Evolutionary conservation across 2,329 filamentous ascomycete species (phyloP), one percentile per base, ranked within the genome.

Genomic region (Colletotrichum agaves): DNA sequence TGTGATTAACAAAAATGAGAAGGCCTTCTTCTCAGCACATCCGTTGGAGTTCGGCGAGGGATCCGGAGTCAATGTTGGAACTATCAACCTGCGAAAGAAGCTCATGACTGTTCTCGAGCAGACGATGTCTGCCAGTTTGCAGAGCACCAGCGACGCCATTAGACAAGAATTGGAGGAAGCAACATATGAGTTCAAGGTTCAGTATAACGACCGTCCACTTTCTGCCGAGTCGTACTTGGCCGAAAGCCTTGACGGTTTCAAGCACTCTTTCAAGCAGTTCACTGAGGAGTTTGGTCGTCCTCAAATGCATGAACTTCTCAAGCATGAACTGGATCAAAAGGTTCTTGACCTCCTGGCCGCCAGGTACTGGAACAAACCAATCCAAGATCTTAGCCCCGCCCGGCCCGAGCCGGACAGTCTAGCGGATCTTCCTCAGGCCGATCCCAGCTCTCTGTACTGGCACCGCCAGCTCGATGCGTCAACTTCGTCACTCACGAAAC

Each of bases 131-230:
- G 89, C 93, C 37, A 97, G 93, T 74, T 84, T 99, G 61, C 92
- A 96, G 73, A 90, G 89, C 62, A 99, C 96, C 3, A 93, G 92
- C 73, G 93, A 98, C 75, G 93, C 94, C 10, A 98, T 99, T 72
- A 91, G 91, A 69, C 93, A 97, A 77, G 96, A 99, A 78, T 88
- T 99, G 0, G 95, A 98, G 75, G 96, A 99, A 79, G 94, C 96
- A 3, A 95, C 93, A 0, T 99, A 99, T 76, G 95, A 99, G 79
- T 99, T 97, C 85, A 99, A 99, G 78, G 96, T 99, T 5, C 97
- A 99, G 78, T 99, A 99, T 81, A 99, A 99, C 75, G 96, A 99
- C 77, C 90, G 96, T 6, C 93, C 95, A 1, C 84, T 99, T 39
- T 97, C 93, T 57, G 96, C 96, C 2, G 96, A 99, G 77, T 97